Evolutionary conservation across 2,329 filamentous ascomycete species (phyloP), one percentile per base, ranked within the genome.

Genomic region (Bimuria novae-zelandiae): DNA sequence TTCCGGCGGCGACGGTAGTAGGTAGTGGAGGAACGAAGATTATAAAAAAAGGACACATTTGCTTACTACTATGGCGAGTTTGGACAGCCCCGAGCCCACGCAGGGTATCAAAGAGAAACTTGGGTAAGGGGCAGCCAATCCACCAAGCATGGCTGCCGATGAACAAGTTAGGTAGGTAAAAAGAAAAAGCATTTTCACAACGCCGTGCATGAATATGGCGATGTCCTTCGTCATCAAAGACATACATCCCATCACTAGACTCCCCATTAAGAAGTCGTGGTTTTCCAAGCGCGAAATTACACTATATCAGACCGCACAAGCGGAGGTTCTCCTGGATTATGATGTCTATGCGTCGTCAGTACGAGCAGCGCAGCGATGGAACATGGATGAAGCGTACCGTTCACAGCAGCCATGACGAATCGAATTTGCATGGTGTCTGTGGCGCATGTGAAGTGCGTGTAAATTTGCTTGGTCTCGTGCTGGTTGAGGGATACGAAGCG

Each of bases 321-420:
- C 94, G 89, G 62, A 99, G 86, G 80, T 99, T 99, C 80, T 97
- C 94, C 82, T 99, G 94, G 76, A 99, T 99, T 80, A 99, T 99
- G 76, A 99, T 99, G 80, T 99, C 94, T 96, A 63, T 2, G 45
- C 21, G 1, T 41, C 5, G 50, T 88, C 78, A 86, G 79, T 25
- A 33, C 17, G 3, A 40, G 45, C 7, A 19, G 11, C 46, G 56
- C 35, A 7, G 17, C 7, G 49, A 17, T 32, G 49, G 25, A 16
- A 11, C 6, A 11, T 12, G 5, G 8, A 35, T 23, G 19, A 10
- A 41, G 51, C 87, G 70, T 83, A 96, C 92, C 92, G 79, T 99
- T 99, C 72, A 99, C 94, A 64, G 94, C 94, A 57, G 93, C 92
- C 94, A 99, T 99, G 78, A 99, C 94, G 82, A 99, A 97, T 72